Evolutionary conservation across 305 asterid species (phyloP), one percentile per base, ranked within the genome.

Genomic region (Caryopteris hybrid): DNA sequence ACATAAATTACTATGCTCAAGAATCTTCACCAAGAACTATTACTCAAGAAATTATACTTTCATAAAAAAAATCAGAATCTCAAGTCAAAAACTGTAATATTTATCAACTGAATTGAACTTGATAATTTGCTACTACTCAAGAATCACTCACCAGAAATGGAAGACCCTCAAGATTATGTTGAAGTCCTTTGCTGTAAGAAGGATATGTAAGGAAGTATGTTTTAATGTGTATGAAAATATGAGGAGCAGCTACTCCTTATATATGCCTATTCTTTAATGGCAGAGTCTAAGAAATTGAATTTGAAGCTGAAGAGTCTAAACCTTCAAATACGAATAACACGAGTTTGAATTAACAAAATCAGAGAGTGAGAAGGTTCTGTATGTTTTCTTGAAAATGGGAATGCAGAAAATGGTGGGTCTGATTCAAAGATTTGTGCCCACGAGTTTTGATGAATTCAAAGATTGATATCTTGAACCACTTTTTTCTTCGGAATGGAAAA

Each of bases 361-460:
- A 31, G 70, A 62, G 42, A 61, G 72, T 63, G 58, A 69, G 80
- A 31, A 52, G 50, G n/a, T n/a, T n/a, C n/a, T n/a, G n/a, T n/a
- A n/a, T n/a, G n/a, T 3, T 72, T 76, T 74, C 78, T 46, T 74
- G 68, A 58, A 29, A 74, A 74, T 80, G 77, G 76, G 89, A 80
- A 85, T 78, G 78, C 71, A 62, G 75, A 80, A 79, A 81, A 36
- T 14, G 71, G 72, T 69, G 76, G 79, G 75, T 72, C 50, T 72
- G 39, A 41, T 79, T 86, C 83, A 85, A 77, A 78, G 36, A 42
- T 74, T 61, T 74, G 36, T 25, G 47, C 71, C 64, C 72, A 81
- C 83, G 86, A 72, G 79, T 63, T 71, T 79, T 79, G 85, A 80
- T 70, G 63, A 41, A 77, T 85, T 87, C 95, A 85, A 87, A 78